Conservation (phyloP, 192 early-diverging fungal genomes). For the Coemansia sp. region DNA sequence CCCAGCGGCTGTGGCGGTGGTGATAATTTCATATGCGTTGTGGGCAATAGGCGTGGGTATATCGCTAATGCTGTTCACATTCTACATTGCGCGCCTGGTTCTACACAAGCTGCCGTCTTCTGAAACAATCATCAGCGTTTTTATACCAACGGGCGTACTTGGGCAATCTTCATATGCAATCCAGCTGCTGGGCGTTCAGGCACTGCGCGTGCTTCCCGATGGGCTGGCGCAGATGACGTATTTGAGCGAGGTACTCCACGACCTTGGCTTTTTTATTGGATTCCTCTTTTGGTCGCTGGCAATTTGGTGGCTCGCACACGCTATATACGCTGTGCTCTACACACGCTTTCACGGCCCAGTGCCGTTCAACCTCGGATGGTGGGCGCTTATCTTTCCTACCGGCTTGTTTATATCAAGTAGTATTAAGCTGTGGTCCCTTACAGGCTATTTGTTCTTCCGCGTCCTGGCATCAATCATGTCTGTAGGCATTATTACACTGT, state of each 20-base stretch:
- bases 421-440: constrained; percentile 17
- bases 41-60: constrained; percentile 54
- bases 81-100: constrained; percentile 54
- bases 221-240: constrained; percentile 24
- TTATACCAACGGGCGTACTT: constrained; percentile 57
- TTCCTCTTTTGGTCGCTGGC: constrained; percentile 53
- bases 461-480: constrained; percentile 40
- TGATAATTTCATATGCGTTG: constrained; percentile 51
- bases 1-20: constrained; percentile 15
- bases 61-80: constrained; percentile 41
- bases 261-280: constrained; percentile 33
- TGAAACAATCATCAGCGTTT: constrained; percentile 52
- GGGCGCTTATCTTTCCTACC: constrained; percentile 59
- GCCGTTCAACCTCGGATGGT: constrained; percentile 60
- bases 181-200: constrained; percentile 46
- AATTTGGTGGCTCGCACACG: constrained; percentile 54
- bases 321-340: constrained; percentile 35
- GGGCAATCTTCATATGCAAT: constrained; percentile 56
- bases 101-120: constrained; percentile 55
- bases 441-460: constrained; percentile 36
- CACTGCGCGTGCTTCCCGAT: constrained; percentile 29
- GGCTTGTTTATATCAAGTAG: constrained; percentile 43
- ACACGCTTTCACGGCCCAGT: constrained; percentile 27
- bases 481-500: constrained; percentile 32
- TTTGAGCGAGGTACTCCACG: constrained; percentile 33